Percentiles rank a stretch among this genome's conserved stretches.
These are phyloP conservation scores for Gossypium armourianum DNA, from an alignment of 441 rosid genomes.

Conservation along the genomic window DNA sequence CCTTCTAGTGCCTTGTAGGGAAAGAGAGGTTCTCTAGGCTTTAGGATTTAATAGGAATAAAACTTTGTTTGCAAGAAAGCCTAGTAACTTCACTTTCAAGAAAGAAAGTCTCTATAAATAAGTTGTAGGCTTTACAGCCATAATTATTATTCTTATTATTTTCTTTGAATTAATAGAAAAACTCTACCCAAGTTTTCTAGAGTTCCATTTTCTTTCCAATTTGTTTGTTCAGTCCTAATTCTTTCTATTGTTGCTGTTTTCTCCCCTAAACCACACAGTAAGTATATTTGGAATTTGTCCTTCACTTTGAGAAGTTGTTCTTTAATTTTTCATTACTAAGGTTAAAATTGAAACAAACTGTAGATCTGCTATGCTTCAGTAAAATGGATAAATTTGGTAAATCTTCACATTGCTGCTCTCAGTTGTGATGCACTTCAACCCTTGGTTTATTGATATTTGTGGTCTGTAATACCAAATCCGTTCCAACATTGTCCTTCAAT, in stretches of 20 bases:
- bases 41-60: too few relatives aligned
- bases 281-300: conserved; percentile 17
- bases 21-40: neutral
- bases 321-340: neutral
- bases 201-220: too few relatives aligned
- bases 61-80: too few relatives aligned
- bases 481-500: conserved; percentile 7
- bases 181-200: too few relatives aligned
- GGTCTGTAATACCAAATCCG: neutral
- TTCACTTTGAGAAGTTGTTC: neutral
- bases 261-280: conserved; percentile 21
- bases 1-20: neutral
- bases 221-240: too few relatives aligned
- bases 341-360: neutral
- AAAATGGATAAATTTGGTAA: neutral
- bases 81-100: too few relatives aligned
- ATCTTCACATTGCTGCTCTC: neutral
- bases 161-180: too few relatives aligned
- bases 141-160: too few relatives aligned
- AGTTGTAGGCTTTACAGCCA: too few relatives aligned
- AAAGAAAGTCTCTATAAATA: too few relatives aligned
- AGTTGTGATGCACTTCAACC: neutral
- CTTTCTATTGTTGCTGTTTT: too few relatives aligned
- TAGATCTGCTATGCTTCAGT: neutral
- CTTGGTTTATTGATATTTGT: neutral